Percentiles rank a stretch among this genome's conserved stretches.
These are phyloP conservation scores for Spinellus fusiger DNA, from an alignment of 192 early-diverging fungal genomes.

Conservation along the genomic window DNA sequence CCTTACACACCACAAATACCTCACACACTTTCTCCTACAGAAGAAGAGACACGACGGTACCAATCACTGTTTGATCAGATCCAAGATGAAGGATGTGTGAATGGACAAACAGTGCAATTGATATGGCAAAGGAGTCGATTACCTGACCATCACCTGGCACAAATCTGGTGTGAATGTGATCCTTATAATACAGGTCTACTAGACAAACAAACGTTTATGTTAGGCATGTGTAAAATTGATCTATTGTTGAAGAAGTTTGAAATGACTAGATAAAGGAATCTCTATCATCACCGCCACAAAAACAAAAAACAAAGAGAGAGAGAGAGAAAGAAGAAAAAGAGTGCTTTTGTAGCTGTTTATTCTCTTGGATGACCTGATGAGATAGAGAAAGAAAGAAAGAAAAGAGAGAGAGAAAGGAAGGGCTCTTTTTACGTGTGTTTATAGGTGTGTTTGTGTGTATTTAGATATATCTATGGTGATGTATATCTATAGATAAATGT, in stretches of 20 bases:
- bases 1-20: too few relatives aligned
- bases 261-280: not conserved
- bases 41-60: slow-evolving; percentile 1
- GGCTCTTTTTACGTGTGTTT: not conserved
- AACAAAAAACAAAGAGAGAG: not conserved
- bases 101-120: slow-evolving; percentile 6
- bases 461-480: not conserved
- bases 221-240: slow-evolving; percentile 23
- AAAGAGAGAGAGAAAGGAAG: not conserved
- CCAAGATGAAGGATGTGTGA: slow-evolving; percentile 17
- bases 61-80: slow-evolving; percentile 14
- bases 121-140: slow-evolving; percentile 20
- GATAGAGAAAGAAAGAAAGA: not conserved
- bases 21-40: too few relatives aligned
- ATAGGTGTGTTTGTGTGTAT: not conserved
- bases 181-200: slow-evolving; percentile 13
- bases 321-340: not conserved
- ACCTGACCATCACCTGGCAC: slow-evolving; percentile 5
- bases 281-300: not conserved
- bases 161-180: slow-evolving; percentile 24
- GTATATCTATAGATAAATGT: not conserved
- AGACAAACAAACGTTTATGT: slow-evolving; percentile 18
- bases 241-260: slow-evolving; percentile 1
- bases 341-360: too few relatives aligned
- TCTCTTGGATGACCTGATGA: not conserved